Evolutionary conservation across 2,329 filamentous ascomycete genomes (phyloP), one percentile per base, ranked within the genome.

Genomic region (Chrysoporthe deuterocubensis): DNA sequence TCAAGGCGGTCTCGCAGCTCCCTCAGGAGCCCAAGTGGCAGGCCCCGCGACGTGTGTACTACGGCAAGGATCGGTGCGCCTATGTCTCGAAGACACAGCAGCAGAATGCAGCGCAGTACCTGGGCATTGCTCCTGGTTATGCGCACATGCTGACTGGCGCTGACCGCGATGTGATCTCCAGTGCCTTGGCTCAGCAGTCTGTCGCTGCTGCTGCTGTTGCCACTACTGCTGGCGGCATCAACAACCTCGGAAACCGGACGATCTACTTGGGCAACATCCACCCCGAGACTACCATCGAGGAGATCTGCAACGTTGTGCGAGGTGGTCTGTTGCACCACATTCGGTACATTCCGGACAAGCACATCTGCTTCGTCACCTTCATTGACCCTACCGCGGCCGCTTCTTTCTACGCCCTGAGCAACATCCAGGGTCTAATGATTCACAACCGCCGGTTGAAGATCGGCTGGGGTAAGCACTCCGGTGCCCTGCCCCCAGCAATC

Each of bases 31-130:
- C 92, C 48, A 97, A 97, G 82, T 99, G 96, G 96, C 94, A 97
- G 79, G 88, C 94, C 9, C 96, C 96, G 64, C 92, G 94, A 72
- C 92, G 96, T 64, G 96, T 99, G 13, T 98, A 97, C 86, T 99
- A 99, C 75, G 96, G 96, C 80, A 99, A 99, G 84, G 96, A 99
- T 78, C 89, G 96, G 70, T 99, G 96, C 76, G 96, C 96, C 21
- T 99, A 99, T 75, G 95, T 99, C 64, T 99, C 96, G 69, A 99
- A 99, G 87, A 99, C 96, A 0, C 96, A 99, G 81, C 96, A 99
- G 83, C 96, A 99, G 81, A 99, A 99, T 75, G 96, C 96, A 8
- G 96, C 96, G 44, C 96, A 99, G 81, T 99, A 98, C 78, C 87
- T 99, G 34, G 96, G 96, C 66, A 99, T 99, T 75, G 94, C 96